phyloP scores from a whole-genome alignment of 2,329 filamentous ascomycete species.

The Chaetoscypha palmicola region DNA sequence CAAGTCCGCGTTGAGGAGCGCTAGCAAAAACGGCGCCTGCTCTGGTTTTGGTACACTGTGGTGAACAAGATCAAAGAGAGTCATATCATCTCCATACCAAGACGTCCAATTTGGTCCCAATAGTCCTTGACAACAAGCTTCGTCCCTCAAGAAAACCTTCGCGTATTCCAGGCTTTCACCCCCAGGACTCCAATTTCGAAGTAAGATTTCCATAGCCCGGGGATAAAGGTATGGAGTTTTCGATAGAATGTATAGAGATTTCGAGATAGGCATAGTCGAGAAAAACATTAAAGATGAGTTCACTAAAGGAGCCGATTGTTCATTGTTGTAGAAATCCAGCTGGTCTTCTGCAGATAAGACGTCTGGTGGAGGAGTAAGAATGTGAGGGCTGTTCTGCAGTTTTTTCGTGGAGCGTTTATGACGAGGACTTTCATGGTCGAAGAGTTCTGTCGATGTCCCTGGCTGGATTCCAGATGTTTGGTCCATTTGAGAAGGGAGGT shows the following conservation, averaged over 20 bases:
- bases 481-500: too few species aligned
- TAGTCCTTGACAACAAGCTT: constrained; percentile 3
- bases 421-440: too few species aligned
- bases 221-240: constrained; percentile 5
- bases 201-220: constrained; percentile 11
- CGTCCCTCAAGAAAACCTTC: constrained; percentile 1
- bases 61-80: constrained; percentile 10
- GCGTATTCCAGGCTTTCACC: constrained; percentile 9
- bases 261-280: constrained; percentile 6
- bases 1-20: constrained; percentile 8
- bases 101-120: constrained; percentile 7
- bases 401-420: too few species aligned
- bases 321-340: background rate
- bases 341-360: background rate
- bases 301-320: constrained; percentile 6
- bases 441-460: too few species aligned
- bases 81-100: constrained; percentile 9
- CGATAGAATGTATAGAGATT: constrained; percentile 7
- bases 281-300: constrained; percentile 17
- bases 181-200: constrained; percentile 13
- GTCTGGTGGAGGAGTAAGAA: too few species aligned
- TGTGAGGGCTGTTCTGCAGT: too few species aligned
- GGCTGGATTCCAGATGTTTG: too few species aligned
- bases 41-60: constrained; percentile 8
- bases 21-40: constrained; percentile 4